Conservation (phyloP, 305 asterid species). For the Plantago coronopus region DNA sequence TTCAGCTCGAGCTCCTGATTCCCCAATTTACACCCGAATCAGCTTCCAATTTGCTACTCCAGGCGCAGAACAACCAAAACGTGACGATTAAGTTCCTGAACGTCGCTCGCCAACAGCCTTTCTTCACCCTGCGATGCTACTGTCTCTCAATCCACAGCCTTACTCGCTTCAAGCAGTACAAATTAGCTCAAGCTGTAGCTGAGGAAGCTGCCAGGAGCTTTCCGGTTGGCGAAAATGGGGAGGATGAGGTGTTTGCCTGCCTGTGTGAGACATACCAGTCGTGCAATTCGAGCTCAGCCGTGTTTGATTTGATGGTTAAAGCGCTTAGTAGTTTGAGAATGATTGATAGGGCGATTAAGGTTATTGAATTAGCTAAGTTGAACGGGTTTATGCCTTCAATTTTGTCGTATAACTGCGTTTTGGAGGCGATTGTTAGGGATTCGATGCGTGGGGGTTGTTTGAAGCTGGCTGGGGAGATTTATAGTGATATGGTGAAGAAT, state of each 20-base stretch:
- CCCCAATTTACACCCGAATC: slow-evolving; percentile 61
- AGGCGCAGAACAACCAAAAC: slow-evolving; percentile 41
- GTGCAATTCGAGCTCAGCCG: slow-evolving; percentile 77
- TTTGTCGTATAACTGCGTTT: slow-evolving; percentile 66
- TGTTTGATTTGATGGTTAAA: slow-evolving; percentile 69
- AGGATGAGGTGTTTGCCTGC: slow-evolving; percentile 43
- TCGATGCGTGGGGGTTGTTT: slow-evolving; percentile 37
- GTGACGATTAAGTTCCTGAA: slow-evolving; percentile 48
- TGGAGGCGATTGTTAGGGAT: slow-evolving; percentile 55
- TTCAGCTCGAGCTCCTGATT: slow-evolving; percentile 42
- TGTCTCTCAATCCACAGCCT: slow-evolving; percentile 73
- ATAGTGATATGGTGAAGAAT: slow-evolving; percentile 43
- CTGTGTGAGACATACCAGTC: slow-evolving; percentile 58
- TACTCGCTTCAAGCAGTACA: slow-evolving; percentile 67
- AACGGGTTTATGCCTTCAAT: slow-evolving; percentile 74
- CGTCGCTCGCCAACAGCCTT: slow-evolving; percentile 59
- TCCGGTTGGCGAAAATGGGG: slow-evolving; percentile 29
- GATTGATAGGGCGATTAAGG: slow-evolving; percentile 55
- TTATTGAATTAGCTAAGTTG: slow-evolving; percentile 43
- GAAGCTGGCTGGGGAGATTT: slow-evolving; percentile 45
- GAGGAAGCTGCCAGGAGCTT: slow-evolving; percentile 42
- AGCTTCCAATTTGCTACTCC: slow-evolving; percentile 62
- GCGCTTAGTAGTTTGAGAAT: slow-evolving; percentile 54
- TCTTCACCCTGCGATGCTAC: slow-evolving; percentile 56
- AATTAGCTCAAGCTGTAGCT: slow-evolving; percentile 56